Evolutionary conservation across 768 basidiomycete species (phyloP).

Genomic region (Boletus vinaceobasis): DNA sequence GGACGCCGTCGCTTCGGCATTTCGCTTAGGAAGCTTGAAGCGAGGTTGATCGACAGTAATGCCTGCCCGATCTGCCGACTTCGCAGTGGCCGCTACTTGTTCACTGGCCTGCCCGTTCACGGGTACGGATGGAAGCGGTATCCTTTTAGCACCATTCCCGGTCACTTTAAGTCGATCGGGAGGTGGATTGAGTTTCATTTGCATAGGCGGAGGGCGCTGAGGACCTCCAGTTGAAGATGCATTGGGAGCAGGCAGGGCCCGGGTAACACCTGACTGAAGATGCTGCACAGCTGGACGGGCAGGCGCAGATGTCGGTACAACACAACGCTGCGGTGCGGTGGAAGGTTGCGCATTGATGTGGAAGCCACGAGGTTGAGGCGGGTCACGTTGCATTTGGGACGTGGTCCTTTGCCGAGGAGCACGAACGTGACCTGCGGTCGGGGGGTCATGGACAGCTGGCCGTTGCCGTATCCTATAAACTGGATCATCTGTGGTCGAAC

Average conservation of each 20-base stretch:
- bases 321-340: slow-evolving; percentile 16
- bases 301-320: slow-evolving; percentile 11
- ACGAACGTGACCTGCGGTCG: slow-evolving; percentile 1
- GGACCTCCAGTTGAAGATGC: slow-evolving; percentile 17
- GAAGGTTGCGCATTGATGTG: slow-evolving; percentile 17
- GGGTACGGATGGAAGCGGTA: slow-evolving; percentile 26
- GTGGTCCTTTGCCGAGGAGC: slow-evolving; percentile 16
- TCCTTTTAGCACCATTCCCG: slow-evolving; percentile 31
- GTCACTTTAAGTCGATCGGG: slow-evolving; percentile 24
- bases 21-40: slow-evolving; percentile 11
- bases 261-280: neutral
- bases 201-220: slow-evolving; percentile 24
- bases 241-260: slow-evolving; percentile 1
- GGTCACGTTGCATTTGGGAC: slow-evolving; percentile 18
- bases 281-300: slow-evolving; percentile 9
- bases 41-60: slow-evolving; percentile 1
- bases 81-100: neutral
- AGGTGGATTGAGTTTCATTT: slow-evolving; percentile 20
- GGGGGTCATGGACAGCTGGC: neutral
- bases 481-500: neutral
- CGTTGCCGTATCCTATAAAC: slow-evolving; percentile 6
- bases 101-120: neutral
- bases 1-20: neutral
- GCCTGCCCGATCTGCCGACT: neutral
- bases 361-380: slow-evolving; percentile 15